phyloP scores from a whole-genome alignment of 148 eudicot species.

The Nepenthes mirabilis region DNA sequence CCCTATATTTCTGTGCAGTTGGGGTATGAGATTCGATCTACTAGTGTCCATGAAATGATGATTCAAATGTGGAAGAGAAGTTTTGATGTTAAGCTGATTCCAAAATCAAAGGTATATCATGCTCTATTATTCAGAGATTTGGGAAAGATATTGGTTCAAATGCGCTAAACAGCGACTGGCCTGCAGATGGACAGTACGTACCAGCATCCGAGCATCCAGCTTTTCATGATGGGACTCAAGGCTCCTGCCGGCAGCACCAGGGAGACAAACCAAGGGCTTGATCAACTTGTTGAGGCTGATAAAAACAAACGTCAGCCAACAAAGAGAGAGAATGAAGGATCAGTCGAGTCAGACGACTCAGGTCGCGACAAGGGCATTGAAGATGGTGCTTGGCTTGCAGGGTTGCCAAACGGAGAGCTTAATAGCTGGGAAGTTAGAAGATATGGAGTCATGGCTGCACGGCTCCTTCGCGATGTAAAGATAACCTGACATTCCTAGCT shows the following conservation, averaged over 20 bases:
- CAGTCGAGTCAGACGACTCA: slow-evolving; percentile 6
- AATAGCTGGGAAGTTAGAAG: slow-evolving; percentile 87
- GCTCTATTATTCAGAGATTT: too few relatives aligned
- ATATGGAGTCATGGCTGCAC: slow-evolving; percentile 89
- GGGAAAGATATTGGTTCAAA: too few relatives aligned
- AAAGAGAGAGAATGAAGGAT: slow-evolving; percentile 15
- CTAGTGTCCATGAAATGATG: slow-evolving; percentile 89
- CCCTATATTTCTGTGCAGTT: slow-evolving; percentile 27
- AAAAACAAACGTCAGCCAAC: slow-evolving; percentile 13
- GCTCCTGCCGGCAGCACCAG: slow-evolving; percentile 16
- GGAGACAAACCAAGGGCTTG: slow-evolving; percentile 11
- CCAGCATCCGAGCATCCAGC: slow-evolving; percentile 86
- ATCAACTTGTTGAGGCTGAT: slow-evolving; percentile 20
- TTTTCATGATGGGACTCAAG: slow-evolving; percentile 60
- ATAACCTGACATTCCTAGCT: not conserved
- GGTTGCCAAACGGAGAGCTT: slow-evolving; percentile 23
- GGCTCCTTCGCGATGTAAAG: slow-evolving; percentile 74
- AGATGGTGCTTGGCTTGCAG: slow-evolving; percentile 9
- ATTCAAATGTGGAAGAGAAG: slow-evolving; percentile 68
- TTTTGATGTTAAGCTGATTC: slow-evolving; percentile 68
- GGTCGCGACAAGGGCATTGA: slow-evolving; percentile 9
- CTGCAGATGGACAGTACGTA: slow-evolving; percentile 66
- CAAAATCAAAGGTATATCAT: slow-evolving; percentile 62
- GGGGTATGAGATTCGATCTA: slow-evolving; percentile 91
- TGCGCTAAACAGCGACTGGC: too few relatives aligned